Conservation (phyloP, 129 eudicot species). For the Daucus carota region DH1_v3.0 NC_030385.2:35908501-35909000, state of each 20-base stretch:
- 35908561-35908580: background rate
- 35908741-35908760: background rate
- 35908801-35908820: background rate
- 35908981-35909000: slow-evolving; percentile 46
- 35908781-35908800: background rate
- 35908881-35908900: slow-evolving; percentile 11
- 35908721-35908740: background rate
- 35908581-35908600: background rate
- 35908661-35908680: background rate
- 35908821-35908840: slow-evolving; percentile 4
- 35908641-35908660: background rate
- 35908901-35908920: slow-evolving; percentile 20
- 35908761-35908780: background rate
- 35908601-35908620: background rate
- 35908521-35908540: background rate
- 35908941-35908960: slow-evolving; percentile 89
- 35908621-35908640: too few species aligned
- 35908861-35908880: slow-evolving; percentile 1
- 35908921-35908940: slow-evolving; percentile 31
- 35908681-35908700: background rate
- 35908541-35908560: background rate
- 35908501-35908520: background rate
- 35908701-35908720: background rate
- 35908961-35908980: slow-evolving; percentile 65
- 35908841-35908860: background rate